Evolutionary conservation across 768 basidiomycete genomes (phyloP).

Genomic region (Rubroboletus pulcherrimus): DNA sequence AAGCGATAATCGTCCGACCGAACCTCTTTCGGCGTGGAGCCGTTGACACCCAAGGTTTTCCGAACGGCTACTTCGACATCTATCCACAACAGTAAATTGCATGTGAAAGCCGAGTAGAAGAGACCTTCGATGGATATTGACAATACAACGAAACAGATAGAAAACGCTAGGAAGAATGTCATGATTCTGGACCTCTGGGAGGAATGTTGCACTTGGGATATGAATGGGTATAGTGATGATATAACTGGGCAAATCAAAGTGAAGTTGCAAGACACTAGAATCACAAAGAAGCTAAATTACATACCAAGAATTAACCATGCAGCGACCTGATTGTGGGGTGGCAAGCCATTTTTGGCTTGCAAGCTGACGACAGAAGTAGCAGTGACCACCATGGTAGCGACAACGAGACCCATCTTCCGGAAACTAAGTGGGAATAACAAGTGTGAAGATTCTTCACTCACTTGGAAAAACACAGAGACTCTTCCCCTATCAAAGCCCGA

Average conservation of each 20-base stretch:
- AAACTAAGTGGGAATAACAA: background rate
- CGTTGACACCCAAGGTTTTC: background rate
- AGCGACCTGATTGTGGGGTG: slow-evolving; percentile 50
- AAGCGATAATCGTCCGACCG: slow-evolving; percentile 37
- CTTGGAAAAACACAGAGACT: slow-evolving; percentile 20
- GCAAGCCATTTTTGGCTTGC: slow-evolving; percentile 64
- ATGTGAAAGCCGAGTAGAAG: slow-evolving; percentile 70
- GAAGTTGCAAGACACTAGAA: background rate
- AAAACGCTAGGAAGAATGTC: slow-evolving; percentile 66
- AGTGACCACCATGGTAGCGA: slow-evolving; percentile 50
- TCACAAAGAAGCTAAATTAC: slow-evolving; percentile 15
- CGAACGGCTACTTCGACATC: slow-evolving; percentile 48
- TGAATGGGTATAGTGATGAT: slow-evolving; percentile 51
- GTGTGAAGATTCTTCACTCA: slow-evolving; percentile 1
- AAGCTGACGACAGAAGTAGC: slow-evolving; percentile 55
- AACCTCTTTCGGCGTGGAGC: background rate
- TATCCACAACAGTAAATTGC: slow-evolving; percentile 64
- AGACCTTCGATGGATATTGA: slow-evolving; percentile 81
- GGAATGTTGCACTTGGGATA: slow-evolving; percentile 32
- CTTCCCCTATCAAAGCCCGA: background rate
- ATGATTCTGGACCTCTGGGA: slow-evolving; percentile 50
- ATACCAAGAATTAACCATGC: slow-evolving; percentile 68
- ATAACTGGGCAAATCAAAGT: slow-evolving; percentile 41
- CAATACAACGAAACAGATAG: slow-evolving; percentile 71
- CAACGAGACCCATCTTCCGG: slow-evolving; percentile 42